Percentiles rank a stretch among this genome's conserved stretches.
These are phyloP conservation scores for Pontederia paniculata DNA, from an alignment of 176 grass and related monocot genomes.

Conservation along the genomic window DNA sequence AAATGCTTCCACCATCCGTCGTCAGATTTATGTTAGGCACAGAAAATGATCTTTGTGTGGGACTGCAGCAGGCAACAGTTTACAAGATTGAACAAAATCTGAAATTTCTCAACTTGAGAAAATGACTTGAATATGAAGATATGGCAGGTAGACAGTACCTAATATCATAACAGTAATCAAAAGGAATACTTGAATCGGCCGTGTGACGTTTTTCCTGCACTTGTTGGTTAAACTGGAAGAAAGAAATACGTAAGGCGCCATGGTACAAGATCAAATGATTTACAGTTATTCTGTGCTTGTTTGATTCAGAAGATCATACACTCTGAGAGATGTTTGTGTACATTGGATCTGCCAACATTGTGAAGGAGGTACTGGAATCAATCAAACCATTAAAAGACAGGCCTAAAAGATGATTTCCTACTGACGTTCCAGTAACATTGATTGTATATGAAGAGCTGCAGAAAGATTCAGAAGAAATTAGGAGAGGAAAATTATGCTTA, in stretches of 20 bases:
- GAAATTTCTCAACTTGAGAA: not conserved
- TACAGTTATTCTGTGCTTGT: not conserved
- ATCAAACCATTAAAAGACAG: slow-evolving; percentile 47
- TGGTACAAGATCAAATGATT: not conserved
- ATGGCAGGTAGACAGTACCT: slow-evolving; percentile 52
- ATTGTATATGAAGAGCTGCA: slow-evolving; percentile 78
- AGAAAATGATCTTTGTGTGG: slow-evolving; percentile 15
- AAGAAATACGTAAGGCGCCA: slow-evolving; percentile 8
- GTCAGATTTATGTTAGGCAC: slow-evolving; percentile 49
- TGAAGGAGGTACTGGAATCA: slow-evolving; percentile 90
- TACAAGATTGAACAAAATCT: slow-evolving; percentile 7
- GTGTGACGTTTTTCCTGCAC: slow-evolving; percentile 26
- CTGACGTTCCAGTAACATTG: slow-evolving; percentile 35
- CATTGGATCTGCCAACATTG: slow-evolving; percentile 66
- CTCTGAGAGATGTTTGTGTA: slow-evolving; percentile 47
- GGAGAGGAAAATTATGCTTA: not conserved
- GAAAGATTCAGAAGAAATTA: not conserved
- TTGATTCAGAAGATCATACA: slow-evolving; percentile 29
- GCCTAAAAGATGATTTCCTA: slow-evolving; percentile 29
- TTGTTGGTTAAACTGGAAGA: slow-evolving; percentile 55
- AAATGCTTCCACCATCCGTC: slow-evolving; percentile 51
- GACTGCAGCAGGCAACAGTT: slow-evolving; percentile 32
- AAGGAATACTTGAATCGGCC: slow-evolving; percentile 22
- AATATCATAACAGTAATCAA: slow-evolving; percentile 73
- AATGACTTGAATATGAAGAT: not conserved